Evolutionary conservation across 805 yeast genomes (phyloP).

Genomic region (Barnettozyma populi): DNA sequence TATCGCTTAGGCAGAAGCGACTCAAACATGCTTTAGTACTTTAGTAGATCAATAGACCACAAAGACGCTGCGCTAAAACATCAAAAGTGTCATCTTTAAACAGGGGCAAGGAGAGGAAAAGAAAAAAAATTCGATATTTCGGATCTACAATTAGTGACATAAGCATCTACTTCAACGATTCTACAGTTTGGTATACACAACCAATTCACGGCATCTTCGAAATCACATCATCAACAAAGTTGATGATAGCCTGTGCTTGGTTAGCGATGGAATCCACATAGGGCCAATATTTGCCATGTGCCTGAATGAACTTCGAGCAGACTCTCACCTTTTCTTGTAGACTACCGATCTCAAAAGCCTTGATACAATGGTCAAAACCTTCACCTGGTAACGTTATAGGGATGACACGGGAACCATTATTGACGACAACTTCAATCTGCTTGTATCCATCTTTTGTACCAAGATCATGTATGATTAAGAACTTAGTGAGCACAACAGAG

Average conservation of each 20-base stretch:
- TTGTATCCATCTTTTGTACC: neutral
- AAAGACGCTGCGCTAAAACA: neutral
- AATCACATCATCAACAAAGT: constrained; percentile 16
- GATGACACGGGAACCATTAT: constrained; percentile 10
- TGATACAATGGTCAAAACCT: constrained; percentile 5
- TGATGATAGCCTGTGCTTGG: constrained; percentile 23
- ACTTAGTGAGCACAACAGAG: constrained; percentile 21
- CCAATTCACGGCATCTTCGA: constrained; percentile 3
- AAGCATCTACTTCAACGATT: too few species aligned
- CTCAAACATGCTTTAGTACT: neutral
- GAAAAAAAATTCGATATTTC: too few species aligned
- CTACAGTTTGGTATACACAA: too few species aligned
- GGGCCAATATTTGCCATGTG: constrained; percentile 27
- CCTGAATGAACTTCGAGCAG: constrained; percentile 19
- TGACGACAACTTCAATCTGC: constrained; percentile 9
- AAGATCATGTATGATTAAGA: constrained; percentile 14
- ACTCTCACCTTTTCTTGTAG: constrained; percentile 18
- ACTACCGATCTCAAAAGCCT: constrained; percentile 11
- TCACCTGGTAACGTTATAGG: constrained; percentile 10
- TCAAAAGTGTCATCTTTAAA: neutral
- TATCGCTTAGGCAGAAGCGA: neutral
- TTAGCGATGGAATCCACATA: constrained; percentile 21
- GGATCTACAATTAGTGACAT: neutral
- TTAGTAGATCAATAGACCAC: too few species aligned
- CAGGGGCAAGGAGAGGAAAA: neutral